Base-by-base conservation (phyloP, 176 grass and related monocot species). In the Alloteropsis semialata region DNA sequence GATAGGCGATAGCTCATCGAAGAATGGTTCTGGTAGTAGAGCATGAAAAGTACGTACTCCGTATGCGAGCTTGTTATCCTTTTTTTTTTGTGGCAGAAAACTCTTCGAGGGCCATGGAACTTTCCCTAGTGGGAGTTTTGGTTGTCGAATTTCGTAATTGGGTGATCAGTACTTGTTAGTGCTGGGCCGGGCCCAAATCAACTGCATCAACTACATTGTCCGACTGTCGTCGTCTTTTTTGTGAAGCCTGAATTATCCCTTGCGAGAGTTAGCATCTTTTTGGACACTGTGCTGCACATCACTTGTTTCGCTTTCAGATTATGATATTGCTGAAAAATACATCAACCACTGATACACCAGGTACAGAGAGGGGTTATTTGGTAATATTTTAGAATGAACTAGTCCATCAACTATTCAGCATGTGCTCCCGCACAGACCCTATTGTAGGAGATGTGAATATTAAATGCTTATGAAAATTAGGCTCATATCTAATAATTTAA, bases 151-250 rank as follows among this genome's bases (percentile, higher is more conserved):
- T 71, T 71, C 24, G 39, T 46, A 29, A 44, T 46, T 28, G 67
- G 67, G 13, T 17, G 38, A 44, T 70, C n/a, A 45, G 42, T 44
- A 27, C 22, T 43, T 46, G 24, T 28, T 70, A 18, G 42, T 71
- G 33, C 21, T 72, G 69, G 69, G 69, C 69, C 44, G 27, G 27
- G 69, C 69, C 69, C 69, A 72, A 71, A 71, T 29, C 7, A 29
- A 8, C 42, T 69, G 5, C 36, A 8, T 27, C 17, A 38, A 44
- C 12, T 69, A 13, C 13, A 27, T 22, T 67, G n/a, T n/a, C n/a
- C n/a, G n/a, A n/a, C n/a, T n/a, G n/a, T n/a, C n/a, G 41, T 27
- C n/a, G 5, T 46, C 41, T 61, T 8, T n/a, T 15, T 34, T 25
- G n/a, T 70, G 3, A 70, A 45, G 13, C n/a, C 67, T 44, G n/a